Evolutionary conservation across 345 rosid species (phyloP), one percentile per base, ranked within the genome.

Genomic region (Diplotaxis tenuifolia): DNA sequence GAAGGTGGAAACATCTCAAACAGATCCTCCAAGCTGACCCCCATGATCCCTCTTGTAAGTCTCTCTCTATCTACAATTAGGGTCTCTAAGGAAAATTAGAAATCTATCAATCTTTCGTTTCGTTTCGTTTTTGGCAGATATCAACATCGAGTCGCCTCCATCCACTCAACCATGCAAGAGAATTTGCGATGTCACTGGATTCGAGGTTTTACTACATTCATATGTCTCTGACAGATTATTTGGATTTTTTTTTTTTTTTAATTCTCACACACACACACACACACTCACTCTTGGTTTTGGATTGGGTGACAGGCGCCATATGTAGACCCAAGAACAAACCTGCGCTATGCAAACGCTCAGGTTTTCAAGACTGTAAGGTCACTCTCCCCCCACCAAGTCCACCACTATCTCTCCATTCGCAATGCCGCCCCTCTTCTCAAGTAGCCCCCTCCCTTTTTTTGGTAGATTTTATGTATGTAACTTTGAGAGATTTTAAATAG

Each of bases 1-100:
- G 88, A 54, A 84, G 93, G 78, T 91, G 96, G 92, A 94, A 94
- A 79, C 95, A 91, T 70, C 96, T 91, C 82, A 94, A 94, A 89
- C 98, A 89, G 83, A 91, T 94, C 68, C 84, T 94, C 72, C 97
- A 89, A 73, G 91, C 97, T 29, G 95, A 91, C 80, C 86, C 80
- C 78, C 84, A 89, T 36, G 80, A 81, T 45, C 85, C 96, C 82
- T 83, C 83, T 60, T 94, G 97, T 89, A 79, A 58, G 70, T 58
- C 60, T 66, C 2, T 9, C 16, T 32, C 38, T 32, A 32, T 32
- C 38, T 32, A 32, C n/a, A n/a, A n/a, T n/a, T n/a, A n/a, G n/a
- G n/a, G n/a, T n/a, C n/a, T n/a, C n/a, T n/a, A n/a, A n/a, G n/a
- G n/a, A n/a, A n/a, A n/a, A n/a, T n/a, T n/a, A n/a, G n/a, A n/a